Base-by-base conservation (phyloP, 331 rosid species). In the Cucumis variabilis region DNA sequence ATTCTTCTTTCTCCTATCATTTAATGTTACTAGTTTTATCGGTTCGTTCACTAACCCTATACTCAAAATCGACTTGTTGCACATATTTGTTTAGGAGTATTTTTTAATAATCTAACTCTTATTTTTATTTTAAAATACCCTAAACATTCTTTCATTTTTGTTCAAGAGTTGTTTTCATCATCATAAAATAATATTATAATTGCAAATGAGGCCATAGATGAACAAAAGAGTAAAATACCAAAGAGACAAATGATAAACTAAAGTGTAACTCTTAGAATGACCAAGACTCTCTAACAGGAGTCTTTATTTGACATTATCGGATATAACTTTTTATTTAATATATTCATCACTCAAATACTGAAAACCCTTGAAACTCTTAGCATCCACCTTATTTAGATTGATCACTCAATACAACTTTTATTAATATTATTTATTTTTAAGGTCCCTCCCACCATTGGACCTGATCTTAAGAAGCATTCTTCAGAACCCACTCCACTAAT, bases 401-500 rank as follows among this genome's bases (percentile, higher is more conserved):
- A 37, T 37, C 41, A 37, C 41, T 37, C 41, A 37, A 37, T 37
- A 37, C 41, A 37, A 37, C 41, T 37, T 37, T 37, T 37, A 37
- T 37, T 37, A 2, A 37, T 2, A 37, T 37, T 37, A 37, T 37
- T 62, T 51, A 79, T 7, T n/a, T 10, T 78, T 27, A 8, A 78
- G 83, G 44, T 78, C 23, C 13, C 14, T 48, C 44, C 66, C 66
- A 51, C 44, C 23, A 14, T n/a, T n/a, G 23, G 23, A 44, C 23
- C 20, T 23, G 41, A 37, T 37, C 69, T 58, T 94, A 93, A 75
- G 96, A 88, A 51, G 96, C 91, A 67, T 97, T 93, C 89, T 92
- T 94, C 93, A 94, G 84, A 88, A 94, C 96, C 99, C 99, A 97
- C 87, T 97, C 98, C 37, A 95, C 98, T 62, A 95, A 82, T 68